These are phyloP conservation scores for Papiliotrema terrestris DNA, from an alignment of 1,284 basidiomycete species.

Conservation along the genomic window DNA sequence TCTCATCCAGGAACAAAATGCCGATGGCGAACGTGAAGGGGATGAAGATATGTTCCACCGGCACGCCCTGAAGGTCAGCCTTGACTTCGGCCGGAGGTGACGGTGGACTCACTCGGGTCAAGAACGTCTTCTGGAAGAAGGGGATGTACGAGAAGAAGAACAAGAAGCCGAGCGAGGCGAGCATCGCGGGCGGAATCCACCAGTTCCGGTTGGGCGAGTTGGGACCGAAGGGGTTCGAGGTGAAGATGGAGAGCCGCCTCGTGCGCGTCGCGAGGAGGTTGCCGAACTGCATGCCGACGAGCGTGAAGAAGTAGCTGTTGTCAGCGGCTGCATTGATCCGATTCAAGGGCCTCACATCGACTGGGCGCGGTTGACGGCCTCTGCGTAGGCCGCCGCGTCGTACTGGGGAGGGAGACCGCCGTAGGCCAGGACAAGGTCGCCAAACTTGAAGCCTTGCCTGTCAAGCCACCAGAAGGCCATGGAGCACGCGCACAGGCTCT, in stretches of 20 bases:
- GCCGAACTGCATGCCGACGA: constrained; percentile 67
- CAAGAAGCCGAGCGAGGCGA: constrained; percentile 51
- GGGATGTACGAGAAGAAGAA: constrained; percentile 59
- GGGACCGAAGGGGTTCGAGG: constrained; percentile 50
- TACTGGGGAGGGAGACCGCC: constrained; percentile 50
- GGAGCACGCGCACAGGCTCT: constrained; percentile 55
- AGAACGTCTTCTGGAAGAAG: constrained; percentile 58
- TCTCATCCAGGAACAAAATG: constrained; percentile 48
- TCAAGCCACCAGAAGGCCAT: constrained; percentile 55
- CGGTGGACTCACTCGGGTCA: constrained; percentile 49
- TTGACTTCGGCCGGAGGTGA: background rate
- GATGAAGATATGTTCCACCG: constrained; percentile 55
- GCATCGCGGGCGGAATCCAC: constrained; percentile 55
- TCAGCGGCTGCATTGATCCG: background rate
- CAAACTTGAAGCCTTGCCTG: constrained; percentile 57
- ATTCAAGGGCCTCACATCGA: constrained; percentile 54
- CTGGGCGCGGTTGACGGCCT: constrained; percentile 53
- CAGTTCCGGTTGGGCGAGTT: constrained; percentile 44
- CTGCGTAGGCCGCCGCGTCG: constrained; percentile 41
- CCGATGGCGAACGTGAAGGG: constrained; percentile 50
- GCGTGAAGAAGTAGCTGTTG: constrained; percentile 56
- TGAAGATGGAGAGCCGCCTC: constrained; percentile 54
- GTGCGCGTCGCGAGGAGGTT: constrained; percentile 56
- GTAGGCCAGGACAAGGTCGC: constrained; percentile 55
- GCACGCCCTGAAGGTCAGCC: constrained; percentile 44